phyloP scores from a whole-genome alignment of 805 yeast species.

The Teunomyces barrocoloradensis region DNA sequence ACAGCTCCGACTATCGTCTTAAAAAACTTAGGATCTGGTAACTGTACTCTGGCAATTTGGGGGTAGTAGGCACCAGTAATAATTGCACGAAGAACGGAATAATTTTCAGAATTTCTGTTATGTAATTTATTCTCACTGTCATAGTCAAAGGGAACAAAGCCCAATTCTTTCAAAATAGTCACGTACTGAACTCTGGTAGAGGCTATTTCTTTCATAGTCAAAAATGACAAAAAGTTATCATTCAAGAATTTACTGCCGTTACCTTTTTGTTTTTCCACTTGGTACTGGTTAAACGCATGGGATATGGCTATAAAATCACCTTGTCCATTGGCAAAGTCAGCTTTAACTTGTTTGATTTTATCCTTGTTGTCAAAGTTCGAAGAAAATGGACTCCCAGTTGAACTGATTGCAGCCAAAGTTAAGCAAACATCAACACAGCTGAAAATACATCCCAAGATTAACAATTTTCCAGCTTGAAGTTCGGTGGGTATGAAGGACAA shows the following conservation, averaged over 20 bases:
- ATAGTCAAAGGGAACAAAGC: conserved; percentile 64
- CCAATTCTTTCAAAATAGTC: conserved; percentile 71
- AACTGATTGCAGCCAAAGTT: conserved; percentile 75
- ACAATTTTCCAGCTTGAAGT: conserved; percentile 76
- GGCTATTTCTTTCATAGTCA: conserved; percentile 65
- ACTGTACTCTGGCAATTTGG: conserved; percentile 72
- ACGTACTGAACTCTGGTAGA: conserved; percentile 70
- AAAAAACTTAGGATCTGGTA: conserved; percentile 76
- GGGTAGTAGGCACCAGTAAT: conserved; percentile 84
- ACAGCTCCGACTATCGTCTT: conserved; percentile 75
- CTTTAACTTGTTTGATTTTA: conserved; percentile 48
- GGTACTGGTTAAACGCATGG: conserved; percentile 57
- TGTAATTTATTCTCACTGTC: conserved; percentile 20
- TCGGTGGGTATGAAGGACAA: conserved; percentile 84
- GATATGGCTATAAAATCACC: conserved; percentile 79
- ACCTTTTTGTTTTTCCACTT: conserved; percentile 18
- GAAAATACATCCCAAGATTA: conserved; percentile 77
- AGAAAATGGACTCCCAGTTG: conserved; percentile 73
- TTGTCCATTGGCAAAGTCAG: conserved; percentile 42
- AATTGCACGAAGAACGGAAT: conserved; percentile 58
- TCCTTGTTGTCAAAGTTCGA: conserved; percentile 64
- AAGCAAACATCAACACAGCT: conserved; percentile 76
- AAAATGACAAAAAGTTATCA: conserved; percentile 59
- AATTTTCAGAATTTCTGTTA: conserved; percentile 53
- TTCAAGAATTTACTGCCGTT: conserved; percentile 44